Evolutionary conservation across 73 alveolate genomes (phyloP), one percentile per base, ranked within the genome.

Genomic region (Paramecium caudatum): DNA sequence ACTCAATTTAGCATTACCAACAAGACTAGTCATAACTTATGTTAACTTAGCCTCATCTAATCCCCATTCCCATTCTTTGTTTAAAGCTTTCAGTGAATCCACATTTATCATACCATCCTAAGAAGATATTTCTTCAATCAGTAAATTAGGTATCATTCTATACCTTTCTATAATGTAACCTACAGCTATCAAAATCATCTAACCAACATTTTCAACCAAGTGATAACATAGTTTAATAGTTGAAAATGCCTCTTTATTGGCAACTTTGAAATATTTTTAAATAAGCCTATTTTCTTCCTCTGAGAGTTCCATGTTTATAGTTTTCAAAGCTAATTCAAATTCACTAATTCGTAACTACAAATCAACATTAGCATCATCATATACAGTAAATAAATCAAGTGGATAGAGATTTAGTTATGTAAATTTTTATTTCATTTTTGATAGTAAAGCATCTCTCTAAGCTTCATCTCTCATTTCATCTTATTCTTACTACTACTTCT

Each of bases 51-150:
- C n/a, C 37, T 55, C 80, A 12, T 55, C 80, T 10, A 55, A 55
- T 23, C 80, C 80, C 80, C 80, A 55, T 23, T 55, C 80, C 13
- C 13, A 55, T 55, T 55, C 80, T 21, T 55, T 55, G 30, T 55
- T 55, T 10, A 55, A 55, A 27, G 30, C 23, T 55, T 55, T 55
- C 0, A 55, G 27, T 5, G 80, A 55, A 55, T 55, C 80, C 9
- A 43, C 41, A 10, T 37, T 55, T 27, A 55, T 27, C 0, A 55
- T 4, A 16, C 30, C 30, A 27, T 55, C 80, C 0, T 37, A 55
- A 27, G 23, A 55, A 10, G 80, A 27, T 0, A 55, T 55, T 55
- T 55, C 80, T 27, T 55, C 80, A 55, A 55, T 27, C 23, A 55
- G 30, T 19, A 55, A 27, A 10, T 55, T 43, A 23, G 30, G 3